These are phyloP conservation scores for Cladobotryum mycophilum DNA, from an alignment of 2,329 filamentous ascomycete genomes.

Conservation along the genomic window DNA sequence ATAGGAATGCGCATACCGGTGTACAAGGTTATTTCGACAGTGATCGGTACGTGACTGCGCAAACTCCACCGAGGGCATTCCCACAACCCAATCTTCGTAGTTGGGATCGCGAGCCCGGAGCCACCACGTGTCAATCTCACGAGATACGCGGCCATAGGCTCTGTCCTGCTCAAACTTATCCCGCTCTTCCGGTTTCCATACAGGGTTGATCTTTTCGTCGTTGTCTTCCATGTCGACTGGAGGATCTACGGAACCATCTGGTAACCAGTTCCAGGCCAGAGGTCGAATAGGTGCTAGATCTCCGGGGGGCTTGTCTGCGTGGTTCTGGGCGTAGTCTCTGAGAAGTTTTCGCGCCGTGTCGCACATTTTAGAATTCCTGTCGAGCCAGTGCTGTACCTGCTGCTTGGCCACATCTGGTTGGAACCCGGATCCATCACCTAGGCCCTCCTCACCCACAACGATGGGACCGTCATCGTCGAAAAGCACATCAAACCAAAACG, in stretches of 20 bases:
- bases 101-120: slow-evolving; percentile 54
- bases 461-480: slow-evolving; percentile 51
- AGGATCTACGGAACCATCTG: slow-evolving; percentile 28
- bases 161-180: slow-evolving; percentile 55
- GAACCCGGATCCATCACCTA: slow-evolving; percentile 48
- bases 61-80: slow-evolving; percentile 55
- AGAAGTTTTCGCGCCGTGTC: slow-evolving; percentile 49
- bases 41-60: slow-evolving; percentile 51
- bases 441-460: slow-evolving; percentile 44
- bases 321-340: slow-evolving; percentile 46
- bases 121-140: slow-evolving; percentile 63
- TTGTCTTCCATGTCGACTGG: slow-evolving; percentile 29
- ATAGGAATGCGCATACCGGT: slow-evolving; percentile 45
- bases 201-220: slow-evolving; percentile 39
- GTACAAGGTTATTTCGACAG: slow-evolving; percentile 53
- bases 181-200: slow-evolving; percentile 45
- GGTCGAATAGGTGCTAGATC: slow-evolving; percentile 45
- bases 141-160: slow-evolving; percentile 54
- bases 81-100: slow-evolving; percentile 51
- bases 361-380: slow-evolving; percentile 54
- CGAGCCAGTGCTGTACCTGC: slow-evolving; percentile 57
- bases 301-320: slow-evolving; percentile 43
- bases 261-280: slow-evolving; percentile 51
- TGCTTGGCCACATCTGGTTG: slow-evolving; percentile 51
- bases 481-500: slow-evolving; percentile 60